A percentile compares a stretch with the other conserved stretches of the same genome.
phyloP scores from a whole-genome alignment of 1,284 basidiomycete genomes.

The Abortiporus biennis region DNA sequence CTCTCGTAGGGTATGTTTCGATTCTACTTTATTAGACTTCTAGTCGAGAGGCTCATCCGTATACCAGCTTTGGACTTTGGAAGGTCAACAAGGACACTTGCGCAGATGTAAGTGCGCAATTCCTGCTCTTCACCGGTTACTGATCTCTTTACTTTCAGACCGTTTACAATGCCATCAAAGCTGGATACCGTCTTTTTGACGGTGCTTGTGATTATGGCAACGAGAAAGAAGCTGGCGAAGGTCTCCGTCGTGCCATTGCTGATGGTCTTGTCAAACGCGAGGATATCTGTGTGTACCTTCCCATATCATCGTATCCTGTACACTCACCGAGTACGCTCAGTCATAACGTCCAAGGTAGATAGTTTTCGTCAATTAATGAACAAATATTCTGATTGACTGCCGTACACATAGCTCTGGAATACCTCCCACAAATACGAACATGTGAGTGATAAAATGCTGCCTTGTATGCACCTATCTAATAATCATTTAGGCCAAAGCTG shows the following conservation, averaged over 20 bases:
- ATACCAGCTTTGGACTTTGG: constrained; percentile 70
- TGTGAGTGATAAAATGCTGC: constrained; percentile 29
- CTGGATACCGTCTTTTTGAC: constrained; percentile 79
- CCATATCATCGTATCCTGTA: not conserved
- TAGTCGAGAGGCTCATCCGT: too few species aligned
- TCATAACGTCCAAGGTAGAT: constrained; percentile 63
- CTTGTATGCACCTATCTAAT: constrained; percentile 1
- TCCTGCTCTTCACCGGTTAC: not conserved
- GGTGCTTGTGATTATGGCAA: constrained; percentile 81
- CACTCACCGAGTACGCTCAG: constrained; percentile 21
- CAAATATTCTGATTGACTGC: too few species aligned
- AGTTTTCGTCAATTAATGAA: too few species aligned
- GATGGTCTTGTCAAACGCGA: constrained; percentile 71
- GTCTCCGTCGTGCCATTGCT: constrained; percentile 66
- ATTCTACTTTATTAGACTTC: too few species aligned
- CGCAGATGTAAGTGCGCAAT: constrained; percentile 44
- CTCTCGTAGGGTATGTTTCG: constrained; percentile 51
- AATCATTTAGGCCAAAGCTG: constrained; percentile 40
- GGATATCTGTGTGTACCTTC: constrained; percentile 59
- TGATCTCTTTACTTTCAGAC: constrained; percentile 29
- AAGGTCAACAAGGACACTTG: constrained; percentile 55
- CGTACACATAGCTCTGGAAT: constrained; percentile 85
- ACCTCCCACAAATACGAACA: constrained; percentile 71
- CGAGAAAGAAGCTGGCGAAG: constrained; percentile 82
- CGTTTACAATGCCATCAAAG: constrained; percentile 67